Evolutionary conservation across 2,329 filamentous ascomycete species (phyloP), one percentile per base, ranked within the genome.

Genomic region (Apiospora phragmitis): DNA sequence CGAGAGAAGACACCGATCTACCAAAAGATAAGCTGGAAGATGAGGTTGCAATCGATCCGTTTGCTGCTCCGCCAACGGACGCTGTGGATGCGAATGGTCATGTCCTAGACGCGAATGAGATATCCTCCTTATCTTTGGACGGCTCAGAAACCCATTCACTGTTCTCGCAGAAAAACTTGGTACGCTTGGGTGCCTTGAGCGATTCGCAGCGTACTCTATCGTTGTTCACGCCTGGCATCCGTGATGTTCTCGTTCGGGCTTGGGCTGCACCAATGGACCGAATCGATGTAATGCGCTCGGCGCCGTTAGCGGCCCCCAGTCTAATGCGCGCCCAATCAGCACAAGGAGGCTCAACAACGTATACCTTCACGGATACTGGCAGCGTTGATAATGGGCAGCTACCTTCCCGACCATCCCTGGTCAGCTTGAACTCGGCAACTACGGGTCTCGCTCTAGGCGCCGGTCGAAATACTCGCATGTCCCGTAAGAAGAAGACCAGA

Each of bases 111-210:
- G 87, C 92, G 12, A 90, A 89, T 68, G 90, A 94, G 73, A 91
- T 95, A 69, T 92, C 93, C 0, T 90, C 92, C 4, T 84, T 97
- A 69, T 92, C 93, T 0, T 85, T 97, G 11, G 94, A 98, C 74
- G 90, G 92, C 4, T 87, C 92, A 8, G 95, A 97, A 78, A 90
- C 92, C 26, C 94, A 97, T 80, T 94, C 94, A 0, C 88, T 97
- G 7, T 98, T 99, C 80, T 98, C 95, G 0, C 94, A 97, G 78
- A 97, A 97, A 87, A 98, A 97, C 76, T 85, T 98, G 47, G 83
- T 97, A 32, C 92, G 93, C 68, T 85, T 99, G 16, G 94, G 93
- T 32, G 90, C 94, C 0, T 85, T 99, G 70, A 94, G 90, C 4
- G 93, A 97, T 77, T 97, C 94, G 2, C 94, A 98, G 76, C 91